These are phyloP conservation scores for Nakazawaea anatomiae DNA, from an alignment of 805 yeast genomes.

Conservation along the genomic window DNA sequence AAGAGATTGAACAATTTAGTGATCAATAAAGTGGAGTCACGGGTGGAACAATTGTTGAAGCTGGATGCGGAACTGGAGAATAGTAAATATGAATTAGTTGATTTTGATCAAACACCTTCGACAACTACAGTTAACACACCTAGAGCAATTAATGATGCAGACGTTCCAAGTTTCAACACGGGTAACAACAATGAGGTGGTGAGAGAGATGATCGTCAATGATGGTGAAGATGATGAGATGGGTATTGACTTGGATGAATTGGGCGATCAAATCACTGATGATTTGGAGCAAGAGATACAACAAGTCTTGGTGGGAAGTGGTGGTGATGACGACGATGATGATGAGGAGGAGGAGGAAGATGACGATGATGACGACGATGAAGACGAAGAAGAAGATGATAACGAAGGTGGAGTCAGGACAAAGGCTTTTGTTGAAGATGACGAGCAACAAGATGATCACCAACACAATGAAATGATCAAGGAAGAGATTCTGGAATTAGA, in stretches of 20 bases:
- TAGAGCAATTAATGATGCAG: slow-evolving; percentile 7
- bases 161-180: background rate
- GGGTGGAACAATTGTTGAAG: slow-evolving; percentile 69
- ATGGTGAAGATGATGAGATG: slow-evolving; percentile 12
- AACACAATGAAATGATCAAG: slow-evolving; percentile 66
- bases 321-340: slow-evolving; percentile 39
- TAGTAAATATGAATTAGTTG: slow-evolving; percentile 68
- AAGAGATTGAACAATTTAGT: slow-evolving; percentile 64
- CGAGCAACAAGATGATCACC: slow-evolving; percentile 45
- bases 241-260: slow-evolving; percentile 16
- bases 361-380: slow-evolving; percentile 43
- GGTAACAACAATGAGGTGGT: slow-evolving; percentile 16
- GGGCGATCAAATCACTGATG: slow-evolving; percentile 8
- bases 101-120: slow-evolving; percentile 36
- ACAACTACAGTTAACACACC: slow-evolving; percentile 25
- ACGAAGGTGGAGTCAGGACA: slow-evolving; percentile 37
- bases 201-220: slow-evolving; percentile 25
- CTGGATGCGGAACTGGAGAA: slow-evolving; percentile 83
- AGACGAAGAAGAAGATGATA: slow-evolving; percentile 48
- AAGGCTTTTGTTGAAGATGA: slow-evolving; percentile 44
- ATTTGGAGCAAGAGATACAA: slow-evolving; percentile 9
- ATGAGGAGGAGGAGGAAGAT: slow-evolving; percentile 38
- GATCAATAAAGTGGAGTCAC: slow-evolving; percentile 70
- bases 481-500: slow-evolving; percentile 87
- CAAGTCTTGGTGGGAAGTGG: slow-evolving; percentile 11